Conservation (phyloP, 352 stramenopile species). For the Plasmopara viticola region DNA sequence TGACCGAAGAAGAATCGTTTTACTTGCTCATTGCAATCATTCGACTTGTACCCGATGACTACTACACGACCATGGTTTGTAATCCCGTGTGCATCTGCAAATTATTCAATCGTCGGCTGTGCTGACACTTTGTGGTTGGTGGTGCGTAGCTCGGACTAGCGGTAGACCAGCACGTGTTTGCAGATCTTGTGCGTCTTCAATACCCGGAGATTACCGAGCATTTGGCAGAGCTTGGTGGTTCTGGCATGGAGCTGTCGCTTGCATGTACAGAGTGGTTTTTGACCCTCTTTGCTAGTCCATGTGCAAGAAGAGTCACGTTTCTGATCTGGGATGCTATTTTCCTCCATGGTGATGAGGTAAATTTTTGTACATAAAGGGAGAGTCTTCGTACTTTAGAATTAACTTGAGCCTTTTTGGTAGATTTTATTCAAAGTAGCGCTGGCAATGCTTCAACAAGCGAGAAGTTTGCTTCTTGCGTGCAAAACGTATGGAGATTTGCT, state of each 20-base stretch:
- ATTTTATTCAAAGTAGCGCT: slow-evolving; percentile 73
- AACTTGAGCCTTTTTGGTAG: slow-evolving; percentile 19
- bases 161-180: slow-evolving; percentile 87
- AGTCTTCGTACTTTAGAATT: neutral
- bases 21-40: slow-evolving; percentile 81
- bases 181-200: slow-evolving; percentile 73
- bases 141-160: slow-evolving; percentile 62
- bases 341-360: slow-evolving; percentile 72
- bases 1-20: slow-evolving; percentile 74
- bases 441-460: slow-evolving; percentile 66
- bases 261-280: slow-evolving; percentile 87
- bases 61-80: slow-evolving; percentile 84
- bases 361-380: neutral
- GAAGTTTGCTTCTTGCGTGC: slow-evolving; percentile 44
- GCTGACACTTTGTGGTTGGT: slow-evolving; percentile 2
- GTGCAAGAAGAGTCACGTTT: slow-evolving; percentile 59
- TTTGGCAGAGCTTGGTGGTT: slow-evolving; percentile 62
- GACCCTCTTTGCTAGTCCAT: slow-evolving; percentile 82
- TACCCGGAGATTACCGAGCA: slow-evolving; percentile 62
- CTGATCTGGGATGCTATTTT: slow-evolving; percentile 84
- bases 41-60: slow-evolving; percentile 73
- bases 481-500: slow-evolving; percentile 76
- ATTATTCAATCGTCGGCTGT: neutral
- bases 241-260: slow-evolving; percentile 78
- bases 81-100: neutral